A percentile compares a stretch with the other conserved stretches of the same genome.
Evolutionary conservation across 1,284 basidiomycete species (phyloP).

Genomic region (Ustilago nuda): DNA sequence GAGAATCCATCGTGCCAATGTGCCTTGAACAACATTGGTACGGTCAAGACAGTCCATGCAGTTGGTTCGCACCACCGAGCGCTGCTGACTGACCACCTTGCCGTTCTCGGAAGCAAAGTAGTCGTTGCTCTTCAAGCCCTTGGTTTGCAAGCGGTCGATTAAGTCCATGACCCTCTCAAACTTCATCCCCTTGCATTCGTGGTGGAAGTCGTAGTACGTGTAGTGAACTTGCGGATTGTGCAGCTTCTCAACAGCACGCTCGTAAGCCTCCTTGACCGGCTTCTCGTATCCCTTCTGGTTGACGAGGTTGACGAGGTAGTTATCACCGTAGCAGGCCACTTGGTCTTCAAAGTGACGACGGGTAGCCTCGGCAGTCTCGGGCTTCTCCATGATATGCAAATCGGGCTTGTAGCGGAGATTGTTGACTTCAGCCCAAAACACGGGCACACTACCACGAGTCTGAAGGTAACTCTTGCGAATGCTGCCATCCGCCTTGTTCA

Average conservation of each 20-base stretch:
- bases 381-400: conserved; percentile 92
- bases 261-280: conserved; percentile 95
- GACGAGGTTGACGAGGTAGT: conserved; percentile 89
- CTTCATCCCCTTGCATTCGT: conserved; percentile 92
- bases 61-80: conserved; percentile 72
- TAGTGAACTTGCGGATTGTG: conserved; percentile 81
- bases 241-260: conserved; percentile 77
- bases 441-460: conserved; percentile 89
- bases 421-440: conserved; percentile 98
- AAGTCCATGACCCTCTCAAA: conserved; percentile 92
- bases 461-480: conserved; percentile 82
- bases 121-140: conserved; percentile 75
- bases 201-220: conserved; percentile 97
- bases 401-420: conserved; percentile 97
- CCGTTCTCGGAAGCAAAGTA: conserved; percentile 50
- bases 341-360: conserved; percentile 82
- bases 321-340: conserved; percentile 81
- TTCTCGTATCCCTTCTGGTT: conserved; percentile 95
- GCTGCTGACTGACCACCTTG: conserved; percentile 63
- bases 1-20: conserved; percentile 61
- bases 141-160: conserved; percentile 78
- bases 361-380: conserved; percentile 80
- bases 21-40: conserved; percentile 90
- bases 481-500: conserved; percentile 72
- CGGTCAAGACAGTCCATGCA: conserved; percentile 89